Evolutionary conservation across 148 eudicot genomes (phyloP), one percentile per base, ranked within the genome.

Genomic region (Chenopodium berlandieri): DNA sequence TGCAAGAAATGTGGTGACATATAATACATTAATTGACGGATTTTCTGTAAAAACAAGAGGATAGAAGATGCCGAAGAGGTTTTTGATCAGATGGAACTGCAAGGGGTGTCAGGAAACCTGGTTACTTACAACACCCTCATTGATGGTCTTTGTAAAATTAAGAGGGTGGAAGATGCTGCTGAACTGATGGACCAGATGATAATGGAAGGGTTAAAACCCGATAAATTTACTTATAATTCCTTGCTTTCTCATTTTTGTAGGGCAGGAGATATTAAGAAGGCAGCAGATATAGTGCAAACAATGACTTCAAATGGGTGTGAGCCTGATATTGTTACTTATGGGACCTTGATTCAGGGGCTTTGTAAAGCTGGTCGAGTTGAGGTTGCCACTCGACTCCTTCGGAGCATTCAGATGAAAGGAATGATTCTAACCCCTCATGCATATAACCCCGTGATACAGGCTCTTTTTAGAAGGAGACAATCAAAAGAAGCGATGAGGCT

Each of bases 291-390:
- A 76, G 92, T 96, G 37, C 98, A 96, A 84, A 91, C 92, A 67
- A 94, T 96, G 99, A 86, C 91, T 44, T 85, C 98, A 76, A 91
- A 89, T 82, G 99, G 97, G 76, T 94, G 99, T 83, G 99, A 96
- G 71, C 95, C 97, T 0, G 98, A 96, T 88, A 83, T 88, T 63
- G 93, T 96, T 56, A 94, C 98, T 9, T 96, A 96, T 66, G 97
- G 99, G 37, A 92, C 98, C 75, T 83, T 96, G 48, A 91, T 96
- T 75, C 91, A 91, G 73, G 99, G 99, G 23, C 89, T 96, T 16
- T 96, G 99, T 83, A 96, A 84, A 88, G 95, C 98, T 25, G 91
- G 97, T 73, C 87, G 98, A 82, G 75, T 88, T 40, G 93, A 91
- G 70, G 86, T 91, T 76, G 98, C 98, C 6, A 87, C 85, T 80